Evolutionary conservation across 23 red algal species (phyloP), one percentile per base, ranked within the genome.

Genomic region (Gracilaria domingensis): DNA sequence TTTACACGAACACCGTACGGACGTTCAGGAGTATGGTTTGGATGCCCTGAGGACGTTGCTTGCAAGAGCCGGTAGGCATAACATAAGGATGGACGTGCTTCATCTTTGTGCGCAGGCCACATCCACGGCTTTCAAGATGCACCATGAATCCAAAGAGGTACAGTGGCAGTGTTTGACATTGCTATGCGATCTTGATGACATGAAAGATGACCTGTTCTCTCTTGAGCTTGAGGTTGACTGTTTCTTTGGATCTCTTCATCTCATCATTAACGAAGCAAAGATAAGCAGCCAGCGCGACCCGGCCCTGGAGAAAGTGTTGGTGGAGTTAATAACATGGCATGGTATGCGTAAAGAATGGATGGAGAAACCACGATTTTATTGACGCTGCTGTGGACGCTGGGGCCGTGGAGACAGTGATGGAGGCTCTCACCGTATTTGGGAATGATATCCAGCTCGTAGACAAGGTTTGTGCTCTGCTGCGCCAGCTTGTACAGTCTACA

Each of bases 121-220:
- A 30, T 48, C 65, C 36, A 90, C 87, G 57, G 87, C 87, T 30
- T 90, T 90, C 23, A 90, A 90, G 40, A 59, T 90, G 49, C 87
- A 90, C 35, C 76, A 90, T 49, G 87, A 90, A 66, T 90, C 87
- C 6, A 66, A 54, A 39, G 87, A 90, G 75, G 61, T 90, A 25
- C 71, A 80, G 26, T 90, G 87, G 87, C 87, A 90, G 48, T 80
- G 87, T 81, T 81, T 90, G 87, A 81, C 87, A 21, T 48, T 90
- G 29, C 48, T 90, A 47, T 90, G 87, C 39, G 87, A 90, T 50
- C 57, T 90, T 42, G 87, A 90, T 17, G 87, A 75, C 18, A 29
- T 79, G 71, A 70, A 71, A 39, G 87, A 81, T n/a, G 87, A 90
- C 59, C 35, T 77, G 55, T 77, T 79, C 48, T 50, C 74, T 0